Conservation (phyloP, 2,329 filamentous ascomycete species). For the Ophiostoma sp. region DNA sequence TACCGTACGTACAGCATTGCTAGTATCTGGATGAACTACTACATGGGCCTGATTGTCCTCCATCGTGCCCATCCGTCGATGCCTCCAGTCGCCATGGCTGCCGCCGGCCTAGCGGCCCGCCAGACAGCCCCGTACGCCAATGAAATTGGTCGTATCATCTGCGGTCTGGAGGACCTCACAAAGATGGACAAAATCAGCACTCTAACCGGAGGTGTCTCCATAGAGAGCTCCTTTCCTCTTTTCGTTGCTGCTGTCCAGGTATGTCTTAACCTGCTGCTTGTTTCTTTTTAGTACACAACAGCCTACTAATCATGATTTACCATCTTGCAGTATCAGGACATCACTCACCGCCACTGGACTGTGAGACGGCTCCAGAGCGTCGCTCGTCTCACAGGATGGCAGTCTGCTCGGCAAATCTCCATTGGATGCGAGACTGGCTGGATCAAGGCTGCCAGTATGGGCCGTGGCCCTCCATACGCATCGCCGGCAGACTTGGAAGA, state of each 20-base stretch:
- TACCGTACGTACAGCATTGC: slow-evolving; percentile 86
- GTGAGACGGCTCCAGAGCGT: slow-evolving; percentile 70
- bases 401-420: slow-evolving; percentile 74
- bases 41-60: slow-evolving; percentile 79
- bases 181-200: slow-evolving; percentile 61
- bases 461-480: slow-evolving; percentile 69
- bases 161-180: slow-evolving; percentile 58
- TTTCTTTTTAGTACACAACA: slow-evolving; percentile 24
- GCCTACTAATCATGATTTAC: background rate
- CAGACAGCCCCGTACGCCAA: slow-evolving; percentile 67
- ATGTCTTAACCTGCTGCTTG: slow-evolving; percentile 25
- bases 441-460: slow-evolving; percentile 66
- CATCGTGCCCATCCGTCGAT: slow-evolving; percentile 78
- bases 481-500: slow-evolving; percentile 40
- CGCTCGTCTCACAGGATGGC: slow-evolving; percentile 77
- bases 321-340: slow-evolving; percentile 56
- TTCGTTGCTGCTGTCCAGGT: slow-evolving; percentile 79
- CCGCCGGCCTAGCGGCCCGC: slow-evolving; percentile 69
- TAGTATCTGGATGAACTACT: slow-evolving; percentile 80
- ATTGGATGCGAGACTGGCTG: slow-evolving; percentile 79
- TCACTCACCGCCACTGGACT: slow-evolving; percentile 70
- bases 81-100: slow-evolving; percentile 85
- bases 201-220: slow-evolving; percentile 70
- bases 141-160: slow-evolving; percentile 72
- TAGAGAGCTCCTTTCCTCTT: slow-evolving; percentile 73